A percentile compares a stretch with the other conserved stretches of the same genome.
phyloP scores from a whole-genome alignment of 2,329 filamentous ascomycete genomes.

The Aspergillus quadricinctus region DNA sequence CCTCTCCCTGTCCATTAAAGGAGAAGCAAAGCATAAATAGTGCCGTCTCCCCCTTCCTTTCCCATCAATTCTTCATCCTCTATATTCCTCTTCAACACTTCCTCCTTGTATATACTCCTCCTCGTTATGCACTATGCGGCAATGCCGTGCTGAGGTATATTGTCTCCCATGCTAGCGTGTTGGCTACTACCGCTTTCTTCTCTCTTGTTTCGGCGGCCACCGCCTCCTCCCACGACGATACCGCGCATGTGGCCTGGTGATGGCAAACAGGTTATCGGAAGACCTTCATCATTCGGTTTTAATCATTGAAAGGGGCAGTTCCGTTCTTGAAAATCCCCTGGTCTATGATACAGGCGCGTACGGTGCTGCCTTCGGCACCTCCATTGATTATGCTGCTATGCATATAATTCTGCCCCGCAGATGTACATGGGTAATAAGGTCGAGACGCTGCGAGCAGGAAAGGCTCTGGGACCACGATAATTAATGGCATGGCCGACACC shows the following conservation, averaged over 20 bases:
- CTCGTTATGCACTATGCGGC: background rate
- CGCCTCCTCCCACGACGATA: no score
- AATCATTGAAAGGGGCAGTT: conserved; percentile 28
- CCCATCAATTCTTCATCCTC: background rate
- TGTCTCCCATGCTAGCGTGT: no score
- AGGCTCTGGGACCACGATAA: no score
- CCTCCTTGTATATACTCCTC: background rate
- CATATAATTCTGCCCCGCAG: no score
- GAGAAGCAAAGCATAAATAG: background rate
- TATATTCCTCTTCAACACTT: background rate
- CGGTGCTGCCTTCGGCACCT: no score
- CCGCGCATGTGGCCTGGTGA: conserved; percentile 10
- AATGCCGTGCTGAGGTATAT: background rate
- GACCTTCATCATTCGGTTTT: conserved; percentile 20
- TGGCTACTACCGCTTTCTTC: no score
- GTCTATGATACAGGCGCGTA: no score
- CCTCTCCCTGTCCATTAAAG: background rate
- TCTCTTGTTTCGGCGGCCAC: no score
- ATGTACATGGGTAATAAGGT: no score
- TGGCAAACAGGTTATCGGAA: conserved; percentile 34
- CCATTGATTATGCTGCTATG: no score
- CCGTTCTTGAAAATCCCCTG: conserved; percentile 12
- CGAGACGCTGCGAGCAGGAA: no score
- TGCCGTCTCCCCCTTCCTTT: background rate
- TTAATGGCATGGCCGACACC: no score